Evolutionary conservation across 106 monocot genomes (phyloP).

Genomic region (Apostasia shenzhenica): DNA sequence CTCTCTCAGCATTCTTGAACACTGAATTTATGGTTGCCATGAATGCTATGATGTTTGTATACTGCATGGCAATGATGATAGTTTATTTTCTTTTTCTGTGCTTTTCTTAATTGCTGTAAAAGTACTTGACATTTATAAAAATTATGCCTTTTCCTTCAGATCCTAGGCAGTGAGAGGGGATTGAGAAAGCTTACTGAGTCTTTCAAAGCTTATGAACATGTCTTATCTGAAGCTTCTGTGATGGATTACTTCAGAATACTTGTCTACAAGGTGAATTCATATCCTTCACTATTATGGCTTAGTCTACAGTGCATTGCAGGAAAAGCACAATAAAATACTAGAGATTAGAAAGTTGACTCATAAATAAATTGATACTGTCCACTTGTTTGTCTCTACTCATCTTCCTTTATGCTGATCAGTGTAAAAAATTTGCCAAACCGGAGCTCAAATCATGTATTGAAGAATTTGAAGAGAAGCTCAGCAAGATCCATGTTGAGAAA

Average conservation of each 20-base stretch:
- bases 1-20: too few relatives aligned
- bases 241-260: slow-evolving; percentile 75
- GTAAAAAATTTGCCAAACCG: slow-evolving; percentile 86
- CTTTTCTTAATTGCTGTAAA: too few relatives aligned
- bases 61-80: too few relatives aligned
- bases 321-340: neutral
- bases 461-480: slow-evolving; percentile 91
- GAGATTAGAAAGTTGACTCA: neutral
- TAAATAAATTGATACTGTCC: neutral
- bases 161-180: slow-evolving; percentile 70
- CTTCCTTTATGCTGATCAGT: slow-evolving; percentile 31
- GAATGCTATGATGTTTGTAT: too few relatives aligned
- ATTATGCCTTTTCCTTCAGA: slow-evolving; percentile 36
- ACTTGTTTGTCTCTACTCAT: neutral
- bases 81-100: too few relatives aligned
- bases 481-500: slow-evolving; percentile 65
- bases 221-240: slow-evolving; percentile 74
- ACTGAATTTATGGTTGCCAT: too few relatives aligned
- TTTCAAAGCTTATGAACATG: slow-evolving; percentile 83
- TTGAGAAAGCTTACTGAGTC: slow-evolving; percentile 86
- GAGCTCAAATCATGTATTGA: slow-evolving; percentile 78
- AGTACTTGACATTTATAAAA: too few relatives aligned
- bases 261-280: slow-evolving; percentile 63
- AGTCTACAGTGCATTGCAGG: neutral
- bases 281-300: neutral